These are phyloP conservation scores for Verticillium nonalfalfae DNA, from an alignment of 2,329 filamentous ascomycete species.

Conservation along the genomic window DNA sequence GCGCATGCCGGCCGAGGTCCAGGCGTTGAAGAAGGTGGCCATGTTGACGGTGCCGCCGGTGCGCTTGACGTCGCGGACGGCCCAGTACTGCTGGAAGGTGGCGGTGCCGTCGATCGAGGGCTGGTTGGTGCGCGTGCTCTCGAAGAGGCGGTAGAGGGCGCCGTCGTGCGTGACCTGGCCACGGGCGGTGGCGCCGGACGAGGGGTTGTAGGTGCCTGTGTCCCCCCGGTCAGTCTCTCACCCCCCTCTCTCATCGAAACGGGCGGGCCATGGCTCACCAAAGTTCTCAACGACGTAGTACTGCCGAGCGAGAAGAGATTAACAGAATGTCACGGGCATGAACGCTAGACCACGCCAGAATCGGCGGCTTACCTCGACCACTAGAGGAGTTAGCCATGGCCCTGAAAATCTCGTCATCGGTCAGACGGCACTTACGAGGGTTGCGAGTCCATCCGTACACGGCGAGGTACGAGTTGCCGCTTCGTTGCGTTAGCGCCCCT, in stretches of 20 bases:
- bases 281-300: conserved; percentile 9
- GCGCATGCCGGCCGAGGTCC: conserved; percentile 39
- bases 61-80: conserved; percentile 38
- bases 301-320: neutral
- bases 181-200: conserved; percentile 25
- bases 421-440: conserved; percentile 12
- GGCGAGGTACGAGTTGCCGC: conserved; percentile 32
- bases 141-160: conserved; percentile 45
- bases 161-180: conserved; percentile 46
- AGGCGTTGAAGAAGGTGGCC: conserved; percentile 47
- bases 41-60: conserved; percentile 46
- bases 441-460: conserved; percentile 30
- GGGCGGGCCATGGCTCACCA: neutral
- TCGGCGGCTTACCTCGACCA: neutral
- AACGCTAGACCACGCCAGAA: neutral
- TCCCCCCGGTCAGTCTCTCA: neutral
- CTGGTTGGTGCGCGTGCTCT: conserved; percentile 40
- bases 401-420: neutral
- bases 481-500: conserved; percentile 19
- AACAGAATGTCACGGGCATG: neutral
- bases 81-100: conserved; percentile 50
- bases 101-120: conserved; percentile 46
- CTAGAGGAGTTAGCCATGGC: neutral
- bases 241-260: neutral
- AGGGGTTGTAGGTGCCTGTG: conserved; percentile 7